Evolutionary conservation across 139 green algal genomes (phyloP), one percentile per base, ranked within the genome.

Genomic region (Helicosporidium sp.): DNA sequence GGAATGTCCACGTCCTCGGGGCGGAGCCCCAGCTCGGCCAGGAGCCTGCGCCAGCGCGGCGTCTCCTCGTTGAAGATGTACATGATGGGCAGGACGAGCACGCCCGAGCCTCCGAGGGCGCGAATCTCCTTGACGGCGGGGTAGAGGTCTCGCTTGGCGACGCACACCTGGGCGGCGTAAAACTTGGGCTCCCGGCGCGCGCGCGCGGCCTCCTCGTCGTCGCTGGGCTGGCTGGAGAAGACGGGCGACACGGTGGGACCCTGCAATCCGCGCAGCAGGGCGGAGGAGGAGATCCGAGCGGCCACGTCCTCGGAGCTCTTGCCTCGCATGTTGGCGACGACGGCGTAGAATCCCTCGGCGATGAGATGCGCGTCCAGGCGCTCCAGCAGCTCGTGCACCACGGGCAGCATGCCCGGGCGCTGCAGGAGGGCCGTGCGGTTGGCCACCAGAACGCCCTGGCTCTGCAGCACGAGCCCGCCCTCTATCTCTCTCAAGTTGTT

Each of bases 61-160:
- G 87, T 82, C 70, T 94, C 85, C 62, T 93, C 87, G 55, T 97
- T 84, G 58, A 97, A 97, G 41, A 97, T 95, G 78, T 96, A 97
- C 7, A 80, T 95, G 68, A 97, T 88, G 6, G 87, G 87, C 54
- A 81, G 76, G 26, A 96, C 85, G 27, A 97, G 72, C 51, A 97
- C 85, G 7, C 84, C 88, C 48, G 70, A 88, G 45, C 87, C 87
- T 19, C 87, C 87, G 22, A 87, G 35, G 74, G 76, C 68, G 25
- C 88, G 68, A 24, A 95, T 62, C 26, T 73, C 57, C 66, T 92
- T 85, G 28, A 96, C 79, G 7, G 76, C 62, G 1, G 36, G 41
- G 55, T 96, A 95, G 26, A 96, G 67, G 29, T 73, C 41, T 55
- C 82, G 84, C 58, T 93, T 94, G 18, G 60, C 64, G 27, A 94